Evolutionary conservation across 768 basidiomycete species (phyloP), one percentile per base, ranked within the genome.

Genomic region (Suillus occidentalis): DNA sequence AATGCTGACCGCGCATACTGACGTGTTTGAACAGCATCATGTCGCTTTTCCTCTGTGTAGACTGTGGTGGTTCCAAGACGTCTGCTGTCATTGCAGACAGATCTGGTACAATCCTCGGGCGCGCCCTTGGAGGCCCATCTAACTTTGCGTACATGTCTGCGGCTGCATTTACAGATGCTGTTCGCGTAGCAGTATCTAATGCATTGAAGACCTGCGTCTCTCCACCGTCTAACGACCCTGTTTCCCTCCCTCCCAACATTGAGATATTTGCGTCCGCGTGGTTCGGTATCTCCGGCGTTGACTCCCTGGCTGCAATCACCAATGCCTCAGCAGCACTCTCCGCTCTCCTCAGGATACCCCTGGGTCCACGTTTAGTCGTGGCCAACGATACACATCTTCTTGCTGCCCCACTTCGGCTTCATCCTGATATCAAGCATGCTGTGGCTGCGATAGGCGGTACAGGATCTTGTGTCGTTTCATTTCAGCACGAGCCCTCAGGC

Each of bases 11-110:
- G 5, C 6, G 10, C 39, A 59, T 20, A 42, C 37, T 58, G 22
- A 58, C 37, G 37, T 58, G 22, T 58, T 39, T 8, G 14, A 58
- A 59, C 3, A 40, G 22, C 22, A 10, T 58, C 25, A 87, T 87
- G 85, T 78, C 87, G 13, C 77, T 91, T 70, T 91, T 85, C 72
- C 87, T 95, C 68, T 94, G 89, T 71, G 89, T 91, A 67, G 93
- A 95, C 76, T 94, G 93, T 66, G 94, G 94, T 37, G 94, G 92
- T 25, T 92, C 92, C 52, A 97, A 96, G 79, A 95, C 95, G 12
- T 85, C 89, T 34, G 91, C 85, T 7, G 91, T 85, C 65, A 85
- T 96, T 74, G 82, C 82, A 65, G 81, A 88, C 72, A 68, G 72
- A 22, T 67, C 80, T 3, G 90, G 92, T 67, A 76, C 78, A 6